Base-by-base conservation (phyloP, 2,329 filamentous ascomycete species). In the Beauveria rudraprayagi region DNA sequence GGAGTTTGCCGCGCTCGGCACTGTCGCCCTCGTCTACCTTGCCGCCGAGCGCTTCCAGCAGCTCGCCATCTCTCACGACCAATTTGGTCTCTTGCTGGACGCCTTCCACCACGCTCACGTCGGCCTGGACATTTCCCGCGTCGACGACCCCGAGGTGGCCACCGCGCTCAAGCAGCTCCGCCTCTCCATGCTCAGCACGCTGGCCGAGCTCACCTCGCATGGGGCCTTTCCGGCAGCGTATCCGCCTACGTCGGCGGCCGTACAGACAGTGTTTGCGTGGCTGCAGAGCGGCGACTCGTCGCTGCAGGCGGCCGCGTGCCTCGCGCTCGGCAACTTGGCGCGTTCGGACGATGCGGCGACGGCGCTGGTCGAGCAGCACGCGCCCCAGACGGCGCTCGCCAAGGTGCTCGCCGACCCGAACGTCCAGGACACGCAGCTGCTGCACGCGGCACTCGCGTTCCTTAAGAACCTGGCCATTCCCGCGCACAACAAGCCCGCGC, bases 381-480 rank as follows among this genome's bases (percentile, higher is more conserved):
- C 74, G 1, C 75, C 75, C 4, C 75, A 78, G 61, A 67, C 76
- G 8, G 76, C 79, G 0, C 72, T 87, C 2, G 68, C 79, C 52
- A 61, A 68, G 1, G 69, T 83, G 17, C 71, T 87, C 22, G 68
- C 74, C 9, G 70, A 79, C 28, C 66, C 73, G 0, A 65, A 71
- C 9, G 68, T 78, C 46, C 70, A 66, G 8, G 76, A 81, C 63
- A 69, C 77, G 1, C 82, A 85, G 63, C 78, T 85, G 17, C 74
- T 84, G 0, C 84, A 87, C 67, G 77, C 83, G 1, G 73, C 77
- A 2, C 74, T 88, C 19, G 80, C 83, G 8, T 86, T 86, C 66
- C 78, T 87, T 63, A 87, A 86, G 70, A 88, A 88, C 68, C 79
- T 88, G 9, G 82, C 84, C 28, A 83, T 88, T 56, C 82, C 84